Evolutionary conservation across 2,329 filamentous ascomycete species (phyloP).

Genomic region (Blumeria hordei): DNA sequence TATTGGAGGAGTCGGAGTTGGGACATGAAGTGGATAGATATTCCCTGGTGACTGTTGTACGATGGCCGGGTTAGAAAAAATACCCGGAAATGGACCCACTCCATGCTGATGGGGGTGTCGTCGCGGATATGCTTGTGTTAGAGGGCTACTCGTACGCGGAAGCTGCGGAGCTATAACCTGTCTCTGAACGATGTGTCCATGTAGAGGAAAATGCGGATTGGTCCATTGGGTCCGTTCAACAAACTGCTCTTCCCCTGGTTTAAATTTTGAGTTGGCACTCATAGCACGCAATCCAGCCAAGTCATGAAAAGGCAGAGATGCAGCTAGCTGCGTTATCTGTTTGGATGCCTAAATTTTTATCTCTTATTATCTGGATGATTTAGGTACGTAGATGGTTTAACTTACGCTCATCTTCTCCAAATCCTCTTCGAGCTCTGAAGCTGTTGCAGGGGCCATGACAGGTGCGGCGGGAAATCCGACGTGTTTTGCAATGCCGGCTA

Average conservation of each 20-base stretch:
- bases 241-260: conserved; percentile 61
- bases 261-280: conserved; percentile 15
- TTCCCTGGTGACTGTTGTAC: conserved; percentile 8
- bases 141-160: conserved; percentile 16
- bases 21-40: no score
- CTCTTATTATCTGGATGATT: conserved; percentile 4
- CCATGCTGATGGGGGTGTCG: conserved; percentile 15
- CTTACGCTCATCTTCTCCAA: conserved; percentile 71
- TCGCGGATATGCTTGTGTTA: conserved; percentile 15
- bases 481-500: conserved; percentile 81
- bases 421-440: conserved; percentile 61
- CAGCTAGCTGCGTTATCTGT: conserved; percentile 7
- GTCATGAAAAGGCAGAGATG: conserved; percentile 13
- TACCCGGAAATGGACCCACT: conserved; percentile 13
- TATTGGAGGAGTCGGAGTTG: no score
- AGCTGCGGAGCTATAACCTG: conserved; percentile 19
- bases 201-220: conserved; percentile 58
- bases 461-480: conserved; percentile 94
- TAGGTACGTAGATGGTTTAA: conserved; percentile 9
- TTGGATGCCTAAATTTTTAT: conserved; percentile 10
- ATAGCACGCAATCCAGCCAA: conserved; percentile 13
- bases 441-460: conserved; percentile 46
- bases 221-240: conserved; percentile 82
- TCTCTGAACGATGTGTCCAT: conserved; percentile 21
- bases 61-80: conserved; percentile 12